These are phyloP conservation scores for Linderniella brevidens DNA, from an alignment of 257 asterid species.

Conservation along the genomic window DNA sequence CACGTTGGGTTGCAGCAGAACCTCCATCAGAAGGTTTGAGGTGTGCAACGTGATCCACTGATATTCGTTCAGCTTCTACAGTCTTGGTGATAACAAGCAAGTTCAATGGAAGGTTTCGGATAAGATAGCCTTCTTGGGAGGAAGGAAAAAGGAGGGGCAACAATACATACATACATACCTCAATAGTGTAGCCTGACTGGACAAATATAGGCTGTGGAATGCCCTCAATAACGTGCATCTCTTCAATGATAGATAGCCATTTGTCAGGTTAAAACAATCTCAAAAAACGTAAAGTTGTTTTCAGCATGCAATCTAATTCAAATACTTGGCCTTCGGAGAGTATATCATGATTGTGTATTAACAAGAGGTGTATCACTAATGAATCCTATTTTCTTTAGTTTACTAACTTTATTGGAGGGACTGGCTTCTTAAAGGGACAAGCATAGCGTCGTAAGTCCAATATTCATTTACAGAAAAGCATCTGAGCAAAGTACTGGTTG, in stretches of 20 bases:
- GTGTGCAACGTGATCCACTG: constrained; percentile 97
- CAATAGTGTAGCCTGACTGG: constrained; percentile 79
- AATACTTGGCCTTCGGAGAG: too few species aligned
- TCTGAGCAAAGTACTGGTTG: too few species aligned
- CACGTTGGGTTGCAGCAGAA: constrained; percentile 94
- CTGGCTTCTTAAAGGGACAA: too few species aligned
- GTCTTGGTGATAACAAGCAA: constrained; percentile 37
- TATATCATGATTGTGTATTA: too few species aligned
- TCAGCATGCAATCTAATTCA: too few species aligned
- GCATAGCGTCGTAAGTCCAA: too few species aligned
- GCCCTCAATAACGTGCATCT: constrained; percentile 87
- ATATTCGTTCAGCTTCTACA: constrained; percentile 94
- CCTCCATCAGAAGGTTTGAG: constrained; percentile 98
- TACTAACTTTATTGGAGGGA: too few species aligned
- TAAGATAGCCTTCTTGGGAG: too few species aligned
- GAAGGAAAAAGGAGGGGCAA: not conserved
- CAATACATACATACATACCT: constrained; percentile 49
- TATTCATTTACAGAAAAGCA: too few species aligned
- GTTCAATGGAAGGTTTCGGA: constrained; percentile 2
- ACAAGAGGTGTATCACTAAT: too few species aligned
- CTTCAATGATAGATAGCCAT: constrained; percentile 29
- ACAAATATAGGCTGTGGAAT: constrained; percentile 88
- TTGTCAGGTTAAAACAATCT: constrained; percentile 5
- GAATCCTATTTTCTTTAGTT: too few species aligned
- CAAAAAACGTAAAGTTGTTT: not conserved